Base-by-base conservation (phyloP, 2,329 filamentous ascomycete species). In the Aschersonia sp. region DNA sequence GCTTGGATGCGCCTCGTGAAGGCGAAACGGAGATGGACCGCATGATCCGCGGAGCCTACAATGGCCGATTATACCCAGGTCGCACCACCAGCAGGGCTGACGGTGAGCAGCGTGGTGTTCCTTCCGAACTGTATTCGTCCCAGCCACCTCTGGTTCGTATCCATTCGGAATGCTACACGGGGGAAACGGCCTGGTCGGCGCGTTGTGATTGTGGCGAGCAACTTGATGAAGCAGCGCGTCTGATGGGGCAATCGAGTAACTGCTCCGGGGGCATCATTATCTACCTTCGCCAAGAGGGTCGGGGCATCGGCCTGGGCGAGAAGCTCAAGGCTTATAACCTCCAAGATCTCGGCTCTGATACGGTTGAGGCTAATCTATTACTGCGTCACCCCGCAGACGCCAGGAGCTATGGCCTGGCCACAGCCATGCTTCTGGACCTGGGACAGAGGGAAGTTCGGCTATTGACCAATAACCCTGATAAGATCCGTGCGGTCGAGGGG, bases 291-390 rank as follows among this genome's bases (percentile, higher is more conserved):
- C 92, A 98, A 65, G 92, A 98, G 68, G 92, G 92, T 0, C 85
- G 92, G 30, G 92, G 92, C 2, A 98, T 98, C 54, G 92, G 92
- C 0, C 74, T 98, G 0, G 84, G 87, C 2, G 89, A 95, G 68
- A 98, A 98, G 66, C 74, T 98, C 40, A 97, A 98, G 67, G 92
- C 92, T 5, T 98, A 98, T 66, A 98, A 98, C 60, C 71, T 98
- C 42, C 92, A 98, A 63, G 92, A 98, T 66, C 71, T 98, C 30
- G 92, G 92, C 0, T 89, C 85, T n/a, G 92, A 98, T 65, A 98
- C 92, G 0, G 94, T 97, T 37, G 88, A 98, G 67, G 92, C 92
- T 2, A 98, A 98, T 58, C 68, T 98, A 43, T 64, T 97, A 30
- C 71, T 98, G 42, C 74, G 92, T 43, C 92, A 98, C 64, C 92